Evolutionary conservation across 768 basidiomycete genomes (phyloP).

Genomic region (Cystoderma amianthinum): DNA sequence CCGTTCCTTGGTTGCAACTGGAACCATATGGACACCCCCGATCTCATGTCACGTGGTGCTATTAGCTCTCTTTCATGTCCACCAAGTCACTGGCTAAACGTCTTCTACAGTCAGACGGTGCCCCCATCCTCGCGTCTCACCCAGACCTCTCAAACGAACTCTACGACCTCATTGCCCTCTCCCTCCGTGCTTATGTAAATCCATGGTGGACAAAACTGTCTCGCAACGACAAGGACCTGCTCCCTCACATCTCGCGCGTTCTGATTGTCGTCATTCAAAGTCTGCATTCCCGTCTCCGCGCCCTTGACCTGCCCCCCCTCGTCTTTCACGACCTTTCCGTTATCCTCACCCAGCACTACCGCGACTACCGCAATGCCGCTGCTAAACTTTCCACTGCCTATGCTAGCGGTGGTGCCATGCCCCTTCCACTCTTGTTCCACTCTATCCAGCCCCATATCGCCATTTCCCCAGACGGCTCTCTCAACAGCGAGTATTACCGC

Average conservation of each 20-base stretch:
- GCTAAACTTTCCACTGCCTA: slow-evolving; percentile 64
- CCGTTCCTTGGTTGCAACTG: too few species aligned
- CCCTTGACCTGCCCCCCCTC: slow-evolving; percentile 53
- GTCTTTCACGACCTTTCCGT: slow-evolving; percentile 56
- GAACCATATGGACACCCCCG: too few species aligned
- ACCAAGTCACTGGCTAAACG: too few species aligned
- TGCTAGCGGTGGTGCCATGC: slow-evolving; percentile 55
- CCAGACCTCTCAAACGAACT: slow-evolving; percentile 60
- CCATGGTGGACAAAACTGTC: slow-evolving; percentile 87
- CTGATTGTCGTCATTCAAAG: slow-evolving; percentile 49
- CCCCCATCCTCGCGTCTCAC: slow-evolving; percentile 47
- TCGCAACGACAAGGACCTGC: slow-evolving; percentile 75
- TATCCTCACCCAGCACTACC: slow-evolving; percentile 68
- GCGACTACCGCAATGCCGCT: slow-evolving; percentile 67
- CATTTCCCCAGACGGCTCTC: slow-evolving; percentile 51
- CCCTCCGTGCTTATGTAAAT: slow-evolving; percentile 69
- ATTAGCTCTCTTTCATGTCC: too few species aligned
- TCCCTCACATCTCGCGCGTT: slow-evolving; percentile 45
- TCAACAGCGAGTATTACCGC: slow-evolving; percentile 74
- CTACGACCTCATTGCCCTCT: slow-evolving; percentile 77
- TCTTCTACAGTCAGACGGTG: too few species aligned
- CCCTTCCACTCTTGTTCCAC: slow-evolving; percentile 68
- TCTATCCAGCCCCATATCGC: slow-evolving; percentile 83
- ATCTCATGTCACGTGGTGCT: too few species aligned
- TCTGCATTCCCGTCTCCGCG: slow-evolving; percentile 51